Evolutionary conservation across 176 grass and related monocot species (phyloP), one percentile per base, ranked within the genome.

Genomic region (Cocos nucifera): DNA sequence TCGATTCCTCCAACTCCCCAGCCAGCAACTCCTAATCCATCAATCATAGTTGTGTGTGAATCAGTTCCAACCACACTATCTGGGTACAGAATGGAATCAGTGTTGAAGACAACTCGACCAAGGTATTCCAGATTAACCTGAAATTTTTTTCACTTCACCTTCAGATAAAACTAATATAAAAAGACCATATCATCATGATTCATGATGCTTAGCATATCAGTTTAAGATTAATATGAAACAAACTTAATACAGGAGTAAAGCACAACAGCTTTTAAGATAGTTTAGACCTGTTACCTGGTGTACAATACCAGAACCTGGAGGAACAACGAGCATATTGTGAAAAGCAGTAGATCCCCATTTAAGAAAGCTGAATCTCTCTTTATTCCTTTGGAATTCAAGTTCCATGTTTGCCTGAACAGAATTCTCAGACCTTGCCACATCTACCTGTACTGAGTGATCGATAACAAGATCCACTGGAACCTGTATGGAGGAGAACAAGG

Each of bases 1-100:
- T 80, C 78, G 25, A 80, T 80, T 19, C 78, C 78, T 51, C 78
- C 78, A 69, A 75, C 70, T 53, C 71, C 78, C 70, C 70, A 80
- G 8, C 78, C 77, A 54, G 49, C 70, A 22, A 80, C 54, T 23
- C 70, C 77, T 48, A 80, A 56, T 62, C 69, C 78, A 30, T 74
- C 56, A 49, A 80, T 80, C 78, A 80, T 80, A 53, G 70, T 74
- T 10, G 78, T 74, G 26, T 80, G 78, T 4, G 78, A 80, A 80
- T 80, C 78, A 30, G 63, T 80, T 56, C 78, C 78, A 17, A 74
- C 69, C 19, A 80, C 51, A 53, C 78, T 80, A 74, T 80, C 63
- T 51, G 78, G 78, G 22, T 74, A 80, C 10, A 80, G 7, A 56
- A 80, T 15, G 22, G 51, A 63, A 69, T 80, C 48, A 19, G 35